Base-by-base conservation (phyloP, 2,329 filamentous ascomycete species). In the Curvularia sp. region DNA sequence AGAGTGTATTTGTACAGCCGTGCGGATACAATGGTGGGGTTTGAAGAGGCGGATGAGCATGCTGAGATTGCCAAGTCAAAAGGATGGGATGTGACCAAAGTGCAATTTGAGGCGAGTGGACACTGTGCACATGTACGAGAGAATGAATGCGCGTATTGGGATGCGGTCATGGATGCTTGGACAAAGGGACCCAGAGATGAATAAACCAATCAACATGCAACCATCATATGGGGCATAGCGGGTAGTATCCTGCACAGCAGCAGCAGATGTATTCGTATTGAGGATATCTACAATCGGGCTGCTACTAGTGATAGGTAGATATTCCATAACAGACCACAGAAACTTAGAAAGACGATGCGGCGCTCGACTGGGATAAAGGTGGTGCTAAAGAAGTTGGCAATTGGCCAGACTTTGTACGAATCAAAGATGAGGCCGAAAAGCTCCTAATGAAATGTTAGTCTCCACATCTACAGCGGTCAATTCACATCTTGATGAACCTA, bases 291-390 rank as follows among this genome's bases (percentile, higher is more conserved):
- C 32, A 76, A 53, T n/a, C 71, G 63, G 19, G 69, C 66, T 13
- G 75, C 83, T 56, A 88, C 79, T 63, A 93, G 78, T 65, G 88
- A 92, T 75, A 93, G 80, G 74, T 91, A 93, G 36, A 93, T 81
- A 1, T 89, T 89, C 91, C 91, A 94, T 10, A 81, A 81, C 38
- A 93, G 81, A 7, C 91, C 90, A 34, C 89, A 90, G 60, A 89
- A 76, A 65, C 87, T 87, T n/a, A 88, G 88, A 60, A 93, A 84
- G 51, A 93, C 79, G 64, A 90, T 90, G 27, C 91, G 82, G 27
- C 82, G 81, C 74, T 92, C 85, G 12, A 92, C 85, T 12, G 88
- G 90, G 67, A 89, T 84, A 49, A 92, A 79, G 0, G 87, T 86
- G 67, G 89, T 93, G 79, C 89, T 90, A 66, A 91, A 73, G 39